Conservation (phyloP, 2,329 filamentous ascomycete genomes). For the Diaporthe vaccinii region DNA sequence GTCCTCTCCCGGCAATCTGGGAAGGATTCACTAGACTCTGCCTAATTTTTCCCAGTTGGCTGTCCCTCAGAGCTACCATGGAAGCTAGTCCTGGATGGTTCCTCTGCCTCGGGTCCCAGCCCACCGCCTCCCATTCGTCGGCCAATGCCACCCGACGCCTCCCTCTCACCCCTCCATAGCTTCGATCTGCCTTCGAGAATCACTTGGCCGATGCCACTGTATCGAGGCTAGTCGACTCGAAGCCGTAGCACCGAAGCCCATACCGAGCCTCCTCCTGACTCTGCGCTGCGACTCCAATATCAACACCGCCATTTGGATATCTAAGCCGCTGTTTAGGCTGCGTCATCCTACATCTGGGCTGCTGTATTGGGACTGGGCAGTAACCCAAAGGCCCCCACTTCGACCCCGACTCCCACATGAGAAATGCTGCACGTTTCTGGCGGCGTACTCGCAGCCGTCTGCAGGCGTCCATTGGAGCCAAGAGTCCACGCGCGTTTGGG, state of each 20-base stretch:
- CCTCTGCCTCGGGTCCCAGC: constrained; percentile 28
- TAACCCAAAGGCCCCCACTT: constrained; percentile 1
- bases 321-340: neutral
- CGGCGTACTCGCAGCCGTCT: neutral
- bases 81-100: constrained; percentile 4
- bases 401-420: constrained; percentile 1
- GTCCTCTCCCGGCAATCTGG: constrained; percentile 41
- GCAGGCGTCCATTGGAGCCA: neutral
- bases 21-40: constrained; percentile 38
- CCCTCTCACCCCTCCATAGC: neutral
- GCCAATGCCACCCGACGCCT: constrained; percentile 27
- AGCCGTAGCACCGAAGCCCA: neutral
- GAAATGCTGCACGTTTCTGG: constrained; percentile 10
- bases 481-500: neutral
- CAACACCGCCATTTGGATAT: constrained; percentile 21
- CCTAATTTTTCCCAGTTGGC: constrained; percentile 24
- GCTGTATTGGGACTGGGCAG: constrained; percentile 19
- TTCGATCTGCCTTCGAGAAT: constrained; percentile 32
- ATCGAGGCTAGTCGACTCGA: constrained; percentile 25
- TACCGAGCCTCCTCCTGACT: neutral
- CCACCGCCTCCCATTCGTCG: constrained; percentile 14
- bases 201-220: constrained; percentile 16
- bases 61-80: neutral
- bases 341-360: constrained; percentile 17
- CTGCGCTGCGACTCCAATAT: constrained; percentile 16